Base-by-base conservation (phyloP, 192 early-diverging fungal species). In the Coemansia sp. region DNA sequence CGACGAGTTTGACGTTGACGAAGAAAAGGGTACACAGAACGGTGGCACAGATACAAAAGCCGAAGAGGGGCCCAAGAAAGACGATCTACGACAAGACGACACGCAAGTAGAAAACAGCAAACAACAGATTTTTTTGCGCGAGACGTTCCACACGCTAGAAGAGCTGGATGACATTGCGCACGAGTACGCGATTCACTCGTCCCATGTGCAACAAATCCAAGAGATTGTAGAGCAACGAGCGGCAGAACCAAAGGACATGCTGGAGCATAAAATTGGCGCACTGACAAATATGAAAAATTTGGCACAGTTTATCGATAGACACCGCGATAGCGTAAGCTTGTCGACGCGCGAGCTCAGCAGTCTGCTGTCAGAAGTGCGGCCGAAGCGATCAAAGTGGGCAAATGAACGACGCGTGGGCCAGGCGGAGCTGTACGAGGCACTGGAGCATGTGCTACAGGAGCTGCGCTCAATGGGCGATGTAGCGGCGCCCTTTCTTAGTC, bases 371-470 rank as follows among this genome's bases (percentile, higher is more conserved):
- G 91, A 93, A 67, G 85, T 93, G 14, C 86, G 89, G 29, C 91
- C 92, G 23, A 87, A 88, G 63, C 84, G 90, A 63, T 91, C 91
- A 46, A 94, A 94, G 78, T 96, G 94, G 94, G 90, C 92, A 1
- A 92, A 89, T 61, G 90, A 93, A 39, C 90, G 93, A 55, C 86
- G 87, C 7, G 83, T 95, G 22, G 93, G 93, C 0, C 96, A 97
- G 73, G 95, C 93, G 56, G 87, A 93, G 68, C 80, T 98, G n/a
- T 96, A 95, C 71, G 91, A 93, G 60, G 91, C 89, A 24, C 87
- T 91, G 33, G 96, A 98, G 62, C 88, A 90, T 36, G 87, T 92
- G 30, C 74, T 98, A 61, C 85, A 84, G 19, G 91, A 92, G 61
- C 82, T 98, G 14, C 92, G 91, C 68, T 84, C 87, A 55, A 90